Evolutionary conservation across 768 basidiomycete species (phyloP).

Genomic region (Leccinum uliginosum): DNA sequence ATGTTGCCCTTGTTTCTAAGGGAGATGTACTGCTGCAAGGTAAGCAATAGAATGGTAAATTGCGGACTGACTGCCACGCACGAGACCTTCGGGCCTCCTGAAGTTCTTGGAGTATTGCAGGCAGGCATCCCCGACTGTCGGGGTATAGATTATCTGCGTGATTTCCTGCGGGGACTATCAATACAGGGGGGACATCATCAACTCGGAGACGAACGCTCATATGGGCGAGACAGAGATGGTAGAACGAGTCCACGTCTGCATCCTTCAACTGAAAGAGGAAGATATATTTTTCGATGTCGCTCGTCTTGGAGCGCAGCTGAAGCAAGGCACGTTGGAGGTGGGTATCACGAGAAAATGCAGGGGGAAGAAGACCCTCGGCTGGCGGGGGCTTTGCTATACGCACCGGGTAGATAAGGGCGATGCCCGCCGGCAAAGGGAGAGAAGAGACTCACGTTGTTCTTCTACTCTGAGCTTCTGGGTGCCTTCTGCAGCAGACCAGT

Average conservation of each 20-base stretch:
- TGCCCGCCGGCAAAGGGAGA: neutral
- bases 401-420: constrained; percentile 4
- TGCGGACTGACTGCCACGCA: constrained; percentile 30
- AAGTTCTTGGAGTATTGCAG: constrained; percentile 78
- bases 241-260: constrained; percentile 72
- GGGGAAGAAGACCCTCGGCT: constrained; percentile 57
- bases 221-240: constrained; percentile 65
- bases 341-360: constrained; percentile 46
- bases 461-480: constrained; percentile 65
- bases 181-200: neutral
- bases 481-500: constrained; percentile 55
- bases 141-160: constrained; percentile 85
- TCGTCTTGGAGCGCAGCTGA: constrained; percentile 75
- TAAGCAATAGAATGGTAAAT: constrained; percentile 2
- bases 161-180: constrained; percentile 37
- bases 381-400: constrained; percentile 38
- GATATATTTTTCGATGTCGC: constrained; percentile 78
- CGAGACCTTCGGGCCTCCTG: constrained; percentile 67
- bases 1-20: constrained; percentile 83
- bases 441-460: constrained; percentile 41
- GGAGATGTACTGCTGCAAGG: constrained; percentile 57
- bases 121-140: constrained; percentile 90
- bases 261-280: constrained; percentile 74
- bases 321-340: constrained; percentile 57
- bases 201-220: constrained; percentile 36